Evolutionary conservation across 148 eudicot species (phyloP), one percentile per base, ranked within the genome.

Genomic region (Cornus suecica): DNA sequence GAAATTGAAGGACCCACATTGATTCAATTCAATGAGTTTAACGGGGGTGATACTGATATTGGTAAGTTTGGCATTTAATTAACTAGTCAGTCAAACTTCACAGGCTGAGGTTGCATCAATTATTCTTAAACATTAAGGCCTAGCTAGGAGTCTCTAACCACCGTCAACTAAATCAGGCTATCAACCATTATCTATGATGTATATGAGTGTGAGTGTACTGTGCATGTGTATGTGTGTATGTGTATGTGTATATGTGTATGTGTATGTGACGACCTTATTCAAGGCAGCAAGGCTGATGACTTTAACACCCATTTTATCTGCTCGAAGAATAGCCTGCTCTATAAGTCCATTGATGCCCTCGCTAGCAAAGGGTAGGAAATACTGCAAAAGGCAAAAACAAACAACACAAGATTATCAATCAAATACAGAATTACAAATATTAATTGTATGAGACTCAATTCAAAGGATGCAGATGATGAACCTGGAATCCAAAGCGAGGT

Each of bases 211-310:
- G n/a, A n/a, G n/a, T n/a, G n/a, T n/a, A n/a, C n/a, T n/a, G n/a
- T 37, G 7, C 58, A 20, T 52, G 58, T 14, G 20, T 52, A 52
- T 52, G 7, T 32, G n/a, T n/a, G n/a, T n/a, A n/a, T n/a, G n/a
- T n/a, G n/a, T n/a, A n/a, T n/a, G n/a, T n/a, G n/a, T n/a, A n/a
- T n/a, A n/a, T n/a, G n/a, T 37, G 7, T 22, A 20, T 52, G 58
- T 14, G 20, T 52, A 52, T 52, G 7, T 32, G n/a, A n/a, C n/a
- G n/a, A n/a, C 97, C 93, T 91, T 91, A 76, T 91, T 91, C 27
- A 91, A 84, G 60, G 97, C 97, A 5, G 97, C 97, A 29, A 91
- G 91, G 83, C 97, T 91, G 58, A 91, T 88, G 70, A 89, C 97
- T 80, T 91, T 87, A 26, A 91, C 86, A n/a, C 97, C 97, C 79